These are phyloP conservation scores for Podospora tetraspora DNA, from an alignment of 495 filamentous ascomycete species.

Conservation along the genomic window DNA sequence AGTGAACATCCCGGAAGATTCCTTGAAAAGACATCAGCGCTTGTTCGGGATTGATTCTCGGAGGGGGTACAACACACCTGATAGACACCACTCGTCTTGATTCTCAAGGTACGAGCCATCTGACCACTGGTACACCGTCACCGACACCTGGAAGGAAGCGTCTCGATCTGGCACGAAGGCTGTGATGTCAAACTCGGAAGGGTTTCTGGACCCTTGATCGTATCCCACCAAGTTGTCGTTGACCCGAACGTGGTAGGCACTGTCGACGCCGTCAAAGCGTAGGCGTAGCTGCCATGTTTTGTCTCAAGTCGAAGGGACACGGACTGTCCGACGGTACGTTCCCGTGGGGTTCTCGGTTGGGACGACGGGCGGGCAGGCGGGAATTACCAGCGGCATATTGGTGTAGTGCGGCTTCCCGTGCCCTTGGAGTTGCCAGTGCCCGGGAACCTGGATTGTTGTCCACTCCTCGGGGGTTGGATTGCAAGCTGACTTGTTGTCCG, in stretches of 20 bases:
- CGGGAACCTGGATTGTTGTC: conserved; percentile 53
- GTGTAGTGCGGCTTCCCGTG: conserved; percentile 58
- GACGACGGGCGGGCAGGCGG: conserved; percentile 48
- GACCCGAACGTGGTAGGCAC: conserved; percentile 60
- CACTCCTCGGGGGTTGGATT: conserved; percentile 30
- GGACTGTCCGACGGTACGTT: conserved; percentile 53
- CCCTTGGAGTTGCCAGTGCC: conserved; percentile 63
- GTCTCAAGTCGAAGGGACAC: conserved; percentile 38
- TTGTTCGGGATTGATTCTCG: too few relatives aligned
- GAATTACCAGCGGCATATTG: conserved; percentile 28
- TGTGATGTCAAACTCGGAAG: conserved; percentile 58
- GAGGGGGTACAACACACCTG: conserved; percentile 27
- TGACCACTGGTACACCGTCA: conserved; percentile 59
- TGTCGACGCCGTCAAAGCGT: conserved; percentile 63
- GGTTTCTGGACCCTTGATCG: conserved; percentile 58
- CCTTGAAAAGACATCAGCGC: conserved; percentile 27
- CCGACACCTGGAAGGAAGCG: conserved; percentile 47
- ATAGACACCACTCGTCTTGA: conserved; percentile 56
- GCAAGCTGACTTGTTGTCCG: conserved; percentile 30
- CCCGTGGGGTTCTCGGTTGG: conserved; percentile 58
- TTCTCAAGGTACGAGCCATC: conserved; percentile 59
- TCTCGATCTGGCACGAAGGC: conserved; percentile 30
- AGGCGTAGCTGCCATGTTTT: conserved; percentile 45
- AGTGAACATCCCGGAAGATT: conserved; percentile 61
- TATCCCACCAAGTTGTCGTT: conserved; percentile 57